A percentile compares a stretch with the other conserved stretches of the same genome.
phyloP scores from a whole-genome alignment of 805 yeast genomes.

The baker's yeast (Saccharomyces cerevisiae) region DNA sequence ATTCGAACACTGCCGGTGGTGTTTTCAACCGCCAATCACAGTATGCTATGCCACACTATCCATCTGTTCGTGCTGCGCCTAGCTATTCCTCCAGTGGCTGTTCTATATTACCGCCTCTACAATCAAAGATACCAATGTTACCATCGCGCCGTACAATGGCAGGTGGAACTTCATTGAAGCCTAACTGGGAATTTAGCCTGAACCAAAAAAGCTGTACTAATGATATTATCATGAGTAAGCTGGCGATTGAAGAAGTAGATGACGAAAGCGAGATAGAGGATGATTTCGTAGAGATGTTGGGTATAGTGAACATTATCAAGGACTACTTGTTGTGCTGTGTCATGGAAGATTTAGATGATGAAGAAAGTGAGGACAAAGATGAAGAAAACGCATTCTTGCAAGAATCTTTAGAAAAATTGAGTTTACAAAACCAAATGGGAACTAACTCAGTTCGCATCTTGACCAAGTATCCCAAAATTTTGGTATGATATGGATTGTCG shows the following conservation, averaged over 20 bases:
- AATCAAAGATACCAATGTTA: background rate
- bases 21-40: background rate
- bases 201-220: background rate
- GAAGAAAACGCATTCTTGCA: background rate
- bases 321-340: slow-evolving; percentile 26
- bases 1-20: background rate
- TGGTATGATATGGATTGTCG: background rate
- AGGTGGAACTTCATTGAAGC: background rate
- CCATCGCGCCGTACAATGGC: background rate
- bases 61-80: background rate
- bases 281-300: slow-evolving; percentile 12
- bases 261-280: slow-evolving; percentile 5
- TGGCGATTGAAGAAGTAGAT: slow-evolving; percentile 3
- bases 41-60: background rate
- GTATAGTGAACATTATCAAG: slow-evolving; percentile 18
- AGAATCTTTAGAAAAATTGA: background rate
- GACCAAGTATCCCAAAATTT: slow-evolving; percentile 10
- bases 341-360: slow-evolving; percentile 21
- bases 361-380: slow-evolving; percentile 4
- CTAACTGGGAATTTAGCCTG: background rate
- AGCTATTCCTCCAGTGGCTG: background rate
- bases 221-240: background rate
- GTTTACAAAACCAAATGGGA: background rate
- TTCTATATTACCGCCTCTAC: background rate
- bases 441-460: background rate